Evolutionary conservation across 2,329 filamentous ascomycete genomes (phyloP).

Genomic region (Davidsoniella neocaledoniae): DNA sequence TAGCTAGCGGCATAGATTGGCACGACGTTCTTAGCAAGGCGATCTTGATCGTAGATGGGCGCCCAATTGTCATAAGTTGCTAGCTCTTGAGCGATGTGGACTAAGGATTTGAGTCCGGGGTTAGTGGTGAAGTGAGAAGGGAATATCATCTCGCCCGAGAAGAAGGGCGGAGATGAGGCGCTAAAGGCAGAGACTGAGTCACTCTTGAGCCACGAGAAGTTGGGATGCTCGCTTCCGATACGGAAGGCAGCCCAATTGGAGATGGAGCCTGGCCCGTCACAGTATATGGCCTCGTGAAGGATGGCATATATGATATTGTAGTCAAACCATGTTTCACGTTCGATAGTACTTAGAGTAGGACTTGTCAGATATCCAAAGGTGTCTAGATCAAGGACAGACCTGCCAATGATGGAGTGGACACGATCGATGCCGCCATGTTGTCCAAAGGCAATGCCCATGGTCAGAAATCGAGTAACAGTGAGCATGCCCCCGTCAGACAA

Average conservation of each 20-base stretch:
- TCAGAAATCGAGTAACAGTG: slow-evolving; percentile 58
- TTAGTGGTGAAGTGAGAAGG: slow-evolving; percentile 73
- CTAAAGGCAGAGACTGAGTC: slow-evolving; percentile 17
- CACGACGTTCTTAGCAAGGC: slow-evolving; percentile 60
- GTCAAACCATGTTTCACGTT: slow-evolving; percentile 54
- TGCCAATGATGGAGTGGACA: slow-evolving; percentile 58
- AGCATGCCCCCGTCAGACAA: slow-evolving; percentile 45
- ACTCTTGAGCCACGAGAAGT: slow-evolving; percentile 35
- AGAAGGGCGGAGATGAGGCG: slow-evolving; percentile 43
- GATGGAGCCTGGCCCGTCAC: slow-evolving; percentile 42
- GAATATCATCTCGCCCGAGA: slow-evolving; percentile 88
- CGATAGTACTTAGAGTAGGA: slow-evolving; percentile 51
- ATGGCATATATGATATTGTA: slow-evolving; percentile 68
- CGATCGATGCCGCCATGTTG: slow-evolving; percentile 59
- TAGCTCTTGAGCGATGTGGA: slow-evolving; percentile 51
- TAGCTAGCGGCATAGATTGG: slow-evolving; percentile 77
- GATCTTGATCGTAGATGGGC: slow-evolving; percentile 55
- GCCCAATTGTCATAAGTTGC: slow-evolving; percentile 57
- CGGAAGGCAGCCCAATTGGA: slow-evolving; percentile 63
- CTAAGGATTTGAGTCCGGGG: slow-evolving; percentile 53
- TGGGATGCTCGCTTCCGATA: slow-evolving; percentile 32
- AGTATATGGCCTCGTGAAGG: slow-evolving; percentile 80
- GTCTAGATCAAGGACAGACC: slow-evolving; percentile 54
- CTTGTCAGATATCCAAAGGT: slow-evolving; percentile 60
- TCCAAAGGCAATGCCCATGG: slow-evolving; percentile 64